Base-by-base conservation (phyloP, 768 basidiomycete species). In the Boletus patriciae region DNA sequence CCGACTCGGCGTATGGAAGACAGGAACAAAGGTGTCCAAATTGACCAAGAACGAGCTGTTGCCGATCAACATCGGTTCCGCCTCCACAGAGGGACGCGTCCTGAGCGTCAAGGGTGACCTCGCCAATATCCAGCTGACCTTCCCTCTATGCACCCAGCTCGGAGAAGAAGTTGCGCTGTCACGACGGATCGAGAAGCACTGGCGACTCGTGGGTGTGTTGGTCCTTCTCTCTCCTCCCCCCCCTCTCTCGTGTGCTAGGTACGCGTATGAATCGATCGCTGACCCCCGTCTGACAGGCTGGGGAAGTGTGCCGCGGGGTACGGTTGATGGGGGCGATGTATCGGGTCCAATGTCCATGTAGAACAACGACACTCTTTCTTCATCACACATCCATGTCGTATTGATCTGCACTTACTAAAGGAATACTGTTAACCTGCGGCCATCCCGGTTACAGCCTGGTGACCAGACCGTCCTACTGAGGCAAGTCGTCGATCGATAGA, bases 81-180 rank as follows among this genome's bases (percentile, higher is more conserved):
- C 95, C 2, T 97, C 95, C 4, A 96, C 94, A 3, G 97, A 97
- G 58, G 96, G 97, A 31, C 88, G 95, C 40, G 94, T 98, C 15
- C 75, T 98, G 61, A 90, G 84, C 67, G 93, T 97, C 68, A 97
- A 95, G 74, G 94, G 90, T 12, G 95, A 97, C 74, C 79, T 97
- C 10, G 94, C 94, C 16, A 94, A 93, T 78, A 95, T 96, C 57
- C 88, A 94, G 65, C 76, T 98, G 53, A 98, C 94, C 31, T 88
- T 88, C 2, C 97, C 97, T 0, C 94, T 94, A 10, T 98, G 97
- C 72, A 96, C 94, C 27, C 94, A 98, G 72, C 83, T 97, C 37
- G 94, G 93, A 13, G 97, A 98, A 77, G 98, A 98, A 81, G 96
- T 99, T 36, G 97, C 96, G 4, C 74, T 98, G 42, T 93, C 90